Evolutionary conservation across 352 stramenopile genomes (phyloP), one percentile per base, ranked within the genome.

Genomic region (Phytophthora cactorum): DNA sequence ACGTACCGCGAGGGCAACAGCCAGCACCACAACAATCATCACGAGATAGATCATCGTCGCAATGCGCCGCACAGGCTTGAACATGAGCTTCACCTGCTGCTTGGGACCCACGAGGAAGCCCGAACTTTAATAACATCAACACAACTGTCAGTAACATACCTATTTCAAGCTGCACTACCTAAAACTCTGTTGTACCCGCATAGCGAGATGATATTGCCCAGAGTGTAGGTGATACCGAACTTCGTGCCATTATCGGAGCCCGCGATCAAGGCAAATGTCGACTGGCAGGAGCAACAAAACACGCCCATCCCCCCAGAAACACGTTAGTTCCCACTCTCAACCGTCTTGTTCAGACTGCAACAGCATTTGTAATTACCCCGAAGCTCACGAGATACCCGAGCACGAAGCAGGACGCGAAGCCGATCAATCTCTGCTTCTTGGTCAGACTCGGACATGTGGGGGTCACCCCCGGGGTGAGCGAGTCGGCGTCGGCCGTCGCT

Each of bases 51-150:
- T 80, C 36, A 86, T 44, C 11, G 88, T 82, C 0, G 86, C 88
- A 45, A 93, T 70, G 25, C 88, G 80, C 0, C 88, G 84, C 53
- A 93, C 75, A 25, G 88, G 88, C 63, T 94, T 93, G 68, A 93
- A 90, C 88, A 96, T 96, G 60, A 93, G 84, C 70, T 94, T 94
- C 57, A 89, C 59, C 52, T 96, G 88, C 78, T 94, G 84, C 72
- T 68, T 83, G 0, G 86, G 88, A 4, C 88, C 88, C 3, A 93
- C 88, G 0, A 96, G 78, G 52, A 96, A 96, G 0, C 86, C 88
- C 4, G 88, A 96, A 0, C 87, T 93, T 27, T 22, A 22, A 22
- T 22, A 36, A 14, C 15, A 10, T 51, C 9, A 50, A 17, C 12
- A 15, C 9, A 12, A 36, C 2, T 5, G 17, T 67, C 56, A 64